Evolutionary conservation across 805 yeast species (phyloP), one percentile per base, ranked within the genome.

Genomic region (Suhomyces pyralidae): DNA sequence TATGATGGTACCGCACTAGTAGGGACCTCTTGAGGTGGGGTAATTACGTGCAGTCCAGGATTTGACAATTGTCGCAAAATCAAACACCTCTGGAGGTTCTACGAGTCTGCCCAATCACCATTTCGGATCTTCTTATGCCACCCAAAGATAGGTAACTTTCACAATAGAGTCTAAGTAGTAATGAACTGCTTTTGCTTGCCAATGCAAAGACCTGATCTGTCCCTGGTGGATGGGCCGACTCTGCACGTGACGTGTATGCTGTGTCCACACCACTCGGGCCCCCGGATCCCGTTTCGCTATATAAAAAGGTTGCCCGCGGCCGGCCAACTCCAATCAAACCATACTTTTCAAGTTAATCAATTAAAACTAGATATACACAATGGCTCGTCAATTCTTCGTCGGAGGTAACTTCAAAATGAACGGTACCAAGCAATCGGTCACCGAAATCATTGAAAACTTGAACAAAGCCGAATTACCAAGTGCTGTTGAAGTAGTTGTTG

Each of bases 381-480:
- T 76, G 96, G 85, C 96, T 72, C 88, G 96, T 78, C 83, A 81
- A 76, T 94, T 93, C 80, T 92, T 94, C 76, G 97, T 94, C 70
- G 99, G 99, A 66, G 99, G 99, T 69, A 94, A 94, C 91, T 93
- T 94, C 84, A 94, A 94, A 79, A 86, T 94, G 90, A 94, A 94
- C 83, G 99, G 99, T 71, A 79, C 96, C 70, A 86, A 85, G 77
- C 83, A 81, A 65, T 87, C 94, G 64, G 88, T 94, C 74, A 82
- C 84, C 73, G 77, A 83, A 63, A 92, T 94, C 69, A 86, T 93
- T 58, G 92, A 84, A 60, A 79, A 84, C 78, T 83, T 94, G 70
- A 93, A 93, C 82, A 70, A 76, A 51, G 87, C 96, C 60, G 79
- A 82, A 49, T 78, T 94, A 62, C 88, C 96, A 60, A 66, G 81